Conservation (phyloP, 306 rosid species). For the Gynostemma pentaphyllum region DNA sequence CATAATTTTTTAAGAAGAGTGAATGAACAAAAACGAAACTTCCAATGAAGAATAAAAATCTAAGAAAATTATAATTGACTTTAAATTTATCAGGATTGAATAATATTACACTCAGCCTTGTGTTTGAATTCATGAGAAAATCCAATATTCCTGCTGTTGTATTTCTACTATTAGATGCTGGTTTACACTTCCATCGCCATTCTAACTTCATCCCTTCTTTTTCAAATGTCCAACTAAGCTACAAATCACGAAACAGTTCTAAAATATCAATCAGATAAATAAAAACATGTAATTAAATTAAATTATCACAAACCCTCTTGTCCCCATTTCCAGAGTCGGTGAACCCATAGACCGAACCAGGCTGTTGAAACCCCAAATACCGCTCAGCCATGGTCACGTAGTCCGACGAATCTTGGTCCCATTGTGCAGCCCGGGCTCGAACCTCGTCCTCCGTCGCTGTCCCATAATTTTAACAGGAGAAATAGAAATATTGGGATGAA, state of each 20-base stretch:
- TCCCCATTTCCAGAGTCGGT: conserved; percentile 58
- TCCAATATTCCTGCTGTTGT: conserved; percentile 55
- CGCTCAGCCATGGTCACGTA: conserved; percentile 53
- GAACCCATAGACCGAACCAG: conserved; percentile 48
- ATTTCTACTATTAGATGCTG: conserved; percentile 43
- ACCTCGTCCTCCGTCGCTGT: conserved; percentile 63
- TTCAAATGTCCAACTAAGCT: conserved; percentile 88
- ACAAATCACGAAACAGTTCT: neutral
- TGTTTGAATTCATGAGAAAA: conserved; percentile 80
- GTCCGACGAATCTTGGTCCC: conserved; percentile 72
- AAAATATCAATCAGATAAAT: neutral
- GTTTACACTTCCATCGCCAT: conserved; percentile 86
- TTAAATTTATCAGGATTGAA: conserved; percentile 7
- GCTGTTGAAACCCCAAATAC: conserved; percentile 68
- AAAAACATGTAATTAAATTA: neutral
- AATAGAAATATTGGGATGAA: neutral
- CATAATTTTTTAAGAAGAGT: neutral
- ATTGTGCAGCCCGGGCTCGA: conserved; percentile 62
- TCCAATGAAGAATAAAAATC: neutral
- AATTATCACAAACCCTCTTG: conserved; percentile 35
- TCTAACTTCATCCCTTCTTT: conserved; percentile 70
- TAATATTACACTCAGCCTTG: conserved; percentile 62
- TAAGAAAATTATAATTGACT: neutral
- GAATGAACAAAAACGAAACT: neutral
- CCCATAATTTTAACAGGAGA: neutral